Conservation (phyloP, 1,139 yeast genomes). For the Pichia sp. region DNA sequence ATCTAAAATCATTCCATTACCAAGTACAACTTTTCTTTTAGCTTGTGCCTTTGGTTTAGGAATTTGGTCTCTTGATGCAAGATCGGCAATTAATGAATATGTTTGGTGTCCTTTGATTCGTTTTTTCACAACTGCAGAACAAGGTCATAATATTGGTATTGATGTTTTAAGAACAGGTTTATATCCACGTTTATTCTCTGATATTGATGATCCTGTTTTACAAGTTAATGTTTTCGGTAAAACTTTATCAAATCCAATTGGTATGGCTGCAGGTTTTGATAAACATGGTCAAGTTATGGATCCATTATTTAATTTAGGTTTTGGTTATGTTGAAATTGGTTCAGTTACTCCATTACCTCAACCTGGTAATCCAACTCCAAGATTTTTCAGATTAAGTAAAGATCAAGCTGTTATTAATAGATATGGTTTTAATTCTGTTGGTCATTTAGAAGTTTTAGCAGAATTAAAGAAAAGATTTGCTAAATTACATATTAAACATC, state of each 20-base stretch:
- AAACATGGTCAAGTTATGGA: slow-evolving; percentile 95
- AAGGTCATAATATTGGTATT: slow-evolving; percentile 76
- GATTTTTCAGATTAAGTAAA: slow-evolving; percentile 77
- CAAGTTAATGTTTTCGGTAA: slow-evolving; percentile 62
- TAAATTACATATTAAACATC: slow-evolving; percentile 30
- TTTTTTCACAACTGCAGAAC: slow-evolving; percentile 70
- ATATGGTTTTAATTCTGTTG: slow-evolving; percentile 90
- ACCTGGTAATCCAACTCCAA: slow-evolving; percentile 87
- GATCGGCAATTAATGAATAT: slow-evolving; percentile 80
- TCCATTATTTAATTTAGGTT: slow-evolving; percentile 69
- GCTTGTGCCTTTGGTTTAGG: slow-evolving; percentile 27
- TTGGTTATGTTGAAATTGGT: slow-evolving; percentile 88
- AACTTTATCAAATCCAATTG: slow-evolving; percentile 66
- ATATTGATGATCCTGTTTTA: slow-evolving; percentile 47
- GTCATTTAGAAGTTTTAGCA: slow-evolving; percentile 70
- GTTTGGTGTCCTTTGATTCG: slow-evolving; percentile 72
- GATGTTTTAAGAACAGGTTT: slow-evolving; percentile 62
- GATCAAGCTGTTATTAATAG: slow-evolving; percentile 92
- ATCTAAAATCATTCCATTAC: slow-evolving; percentile 16
- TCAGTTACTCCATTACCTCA: slow-evolving; percentile 90
- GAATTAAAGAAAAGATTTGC: slow-evolving; percentile 58
- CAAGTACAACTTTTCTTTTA: slow-evolving; percentile 20
- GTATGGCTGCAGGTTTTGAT: slow-evolving; percentile 94
- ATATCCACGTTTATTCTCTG: slow-evolving; percentile 55
- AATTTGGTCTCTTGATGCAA: slow-evolving; percentile 50